These are phyloP conservation scores for Rhizomucor pusillus DNA, from an alignment of 371 early-diverging fungal species.

Conservation along the genomic window DNA sequence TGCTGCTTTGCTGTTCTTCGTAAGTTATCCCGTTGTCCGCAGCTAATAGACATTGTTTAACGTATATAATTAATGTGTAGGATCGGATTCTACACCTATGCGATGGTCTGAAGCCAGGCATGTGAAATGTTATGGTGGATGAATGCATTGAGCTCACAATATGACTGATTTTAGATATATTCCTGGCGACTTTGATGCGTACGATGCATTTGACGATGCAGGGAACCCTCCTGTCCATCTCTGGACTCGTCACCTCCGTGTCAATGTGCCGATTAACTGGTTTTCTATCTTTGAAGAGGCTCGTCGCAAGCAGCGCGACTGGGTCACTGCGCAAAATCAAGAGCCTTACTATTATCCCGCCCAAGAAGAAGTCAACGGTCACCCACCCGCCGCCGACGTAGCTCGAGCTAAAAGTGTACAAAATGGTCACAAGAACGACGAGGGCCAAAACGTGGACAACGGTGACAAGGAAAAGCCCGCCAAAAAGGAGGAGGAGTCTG, in stretches of 20 bases:
- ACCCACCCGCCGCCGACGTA: not conserved
- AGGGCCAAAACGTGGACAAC: slow-evolving; percentile 1
- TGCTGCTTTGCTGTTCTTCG: slow-evolving; percentile 35
- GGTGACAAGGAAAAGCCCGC: slow-evolving; percentile 1
- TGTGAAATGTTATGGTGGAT: not conserved
- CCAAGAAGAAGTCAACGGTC: not conserved
- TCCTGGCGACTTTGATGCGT: slow-evolving; percentile 44
- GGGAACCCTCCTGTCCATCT: slow-evolving; percentile 45
- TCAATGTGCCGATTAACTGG: slow-evolving; percentile 39
- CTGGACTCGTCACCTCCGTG: slow-evolving; percentile 32
- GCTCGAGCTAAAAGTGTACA: not conserved
- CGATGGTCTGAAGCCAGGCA: slow-evolving; percentile 47
- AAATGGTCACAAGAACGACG: not conserved
- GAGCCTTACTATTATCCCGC: slow-evolving; percentile 9
- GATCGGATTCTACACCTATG: slow-evolving; percentile 32
- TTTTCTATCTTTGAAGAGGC: slow-evolving; percentile 48
- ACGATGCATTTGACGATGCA: slow-evolving; percentile 41
- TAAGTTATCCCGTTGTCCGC: slow-evolving; percentile 6
- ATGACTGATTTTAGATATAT: slow-evolving; percentile 24
- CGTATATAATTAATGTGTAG: slow-evolving; percentile 10
- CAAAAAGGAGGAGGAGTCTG: not conserved
- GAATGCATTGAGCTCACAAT: slow-evolving; percentile 1
- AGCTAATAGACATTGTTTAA: not conserved
- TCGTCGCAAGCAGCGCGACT: slow-evolving; percentile 36
- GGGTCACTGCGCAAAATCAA: slow-evolving; percentile 12